phyloP scores from a whole-genome alignment of 1,284 basidiomycete species.

The Naganishia liquefaciens region DNA sequence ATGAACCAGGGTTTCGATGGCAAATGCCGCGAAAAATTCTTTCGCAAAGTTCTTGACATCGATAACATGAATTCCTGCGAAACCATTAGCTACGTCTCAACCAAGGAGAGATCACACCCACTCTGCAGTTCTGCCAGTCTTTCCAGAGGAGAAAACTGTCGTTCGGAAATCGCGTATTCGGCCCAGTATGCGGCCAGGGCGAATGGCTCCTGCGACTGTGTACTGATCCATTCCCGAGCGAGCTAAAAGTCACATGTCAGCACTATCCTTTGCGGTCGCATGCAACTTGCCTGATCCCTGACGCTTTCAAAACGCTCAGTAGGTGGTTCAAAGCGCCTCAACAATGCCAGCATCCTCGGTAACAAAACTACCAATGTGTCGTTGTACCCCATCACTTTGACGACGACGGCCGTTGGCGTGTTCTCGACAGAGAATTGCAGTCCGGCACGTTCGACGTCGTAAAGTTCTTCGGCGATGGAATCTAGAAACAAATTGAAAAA shows the following conservation, averaged over 20 bases:
- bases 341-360: constrained; percentile 71
- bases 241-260: constrained; percentile 55
- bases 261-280: neutral
- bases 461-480: constrained; percentile 81
- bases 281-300: constrained; percentile 64
- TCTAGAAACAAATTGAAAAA: constrained; percentile 85
- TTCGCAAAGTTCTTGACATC: constrained; percentile 71
- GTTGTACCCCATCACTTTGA: constrained; percentile 84
- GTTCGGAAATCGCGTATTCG: constrained; percentile 71
- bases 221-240: constrained; percentile 78
- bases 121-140: constrained; percentile 72
- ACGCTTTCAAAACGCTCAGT: constrained; percentile 75
- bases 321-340: constrained; percentile 66
- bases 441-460: constrained; percentile 90
- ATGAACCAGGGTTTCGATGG: constrained; percentile 74
- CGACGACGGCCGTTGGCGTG: constrained; percentile 64
- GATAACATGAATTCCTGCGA: constrained; percentile 66
- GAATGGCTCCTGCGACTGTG: constrained; percentile 81
- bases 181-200: constrained; percentile 78
- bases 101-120: constrained; percentile 55
- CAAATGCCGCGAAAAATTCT: constrained; percentile 68
- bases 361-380: constrained; percentile 84
- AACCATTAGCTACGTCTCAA: neutral
- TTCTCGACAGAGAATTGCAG: constrained; percentile 73
- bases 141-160: constrained; percentile 77